Conservation (phyloP, 2,329 filamentous ascomycete species). For the Thermoascus crustaceus region DNA sequence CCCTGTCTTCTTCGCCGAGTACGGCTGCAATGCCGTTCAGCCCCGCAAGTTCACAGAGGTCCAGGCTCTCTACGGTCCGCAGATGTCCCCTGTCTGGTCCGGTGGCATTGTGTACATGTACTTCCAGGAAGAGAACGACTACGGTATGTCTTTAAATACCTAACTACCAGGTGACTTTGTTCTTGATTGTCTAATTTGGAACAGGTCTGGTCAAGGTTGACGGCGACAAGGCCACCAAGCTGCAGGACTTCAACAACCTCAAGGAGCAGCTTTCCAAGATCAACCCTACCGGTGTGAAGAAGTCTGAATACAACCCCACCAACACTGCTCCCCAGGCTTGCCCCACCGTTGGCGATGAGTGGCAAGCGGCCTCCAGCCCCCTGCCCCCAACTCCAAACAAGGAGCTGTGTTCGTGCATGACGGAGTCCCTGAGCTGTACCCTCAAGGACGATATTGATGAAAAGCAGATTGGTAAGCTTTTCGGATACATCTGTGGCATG, state of each 20-base stretch:
- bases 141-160: conserved; percentile 47
- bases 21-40: conserved; percentile 75
- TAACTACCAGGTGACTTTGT: too few species aligned
- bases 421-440: conserved; percentile 61
- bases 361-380: conserved; percentile 56
- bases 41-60: conserved; percentile 82
- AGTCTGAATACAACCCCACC: conserved; percentile 61
- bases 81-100: conserved; percentile 84
- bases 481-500: conserved; percentile 47
- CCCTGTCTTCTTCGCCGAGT: conserved; percentile 97
- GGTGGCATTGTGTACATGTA: conserved; percentile 99
- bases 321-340: conserved; percentile 63
- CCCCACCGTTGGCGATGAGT: conserved; percentile 56
- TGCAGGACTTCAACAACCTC: conserved; percentile 67
- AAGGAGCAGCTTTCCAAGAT: conserved; percentile 61
- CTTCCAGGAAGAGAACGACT: conserved; percentile 85
- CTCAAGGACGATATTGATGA: conserved; percentile 51
- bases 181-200: conserved; percentile 9
- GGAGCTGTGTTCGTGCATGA: conserved; percentile 79
- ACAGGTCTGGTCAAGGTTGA: conserved; percentile 51
- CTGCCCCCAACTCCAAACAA: conserved; percentile 79
- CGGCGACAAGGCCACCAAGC: conserved; percentile 54
- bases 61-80: conserved; percentile 62
- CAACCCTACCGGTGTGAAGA: conserved; percentile 57
- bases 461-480: conserved; percentile 59